These are phyloP conservation scores for Leptographium lundbergii DNA, from an alignment of 2,329 filamentous ascomycete genomes.

Conservation along the genomic window DNA sequence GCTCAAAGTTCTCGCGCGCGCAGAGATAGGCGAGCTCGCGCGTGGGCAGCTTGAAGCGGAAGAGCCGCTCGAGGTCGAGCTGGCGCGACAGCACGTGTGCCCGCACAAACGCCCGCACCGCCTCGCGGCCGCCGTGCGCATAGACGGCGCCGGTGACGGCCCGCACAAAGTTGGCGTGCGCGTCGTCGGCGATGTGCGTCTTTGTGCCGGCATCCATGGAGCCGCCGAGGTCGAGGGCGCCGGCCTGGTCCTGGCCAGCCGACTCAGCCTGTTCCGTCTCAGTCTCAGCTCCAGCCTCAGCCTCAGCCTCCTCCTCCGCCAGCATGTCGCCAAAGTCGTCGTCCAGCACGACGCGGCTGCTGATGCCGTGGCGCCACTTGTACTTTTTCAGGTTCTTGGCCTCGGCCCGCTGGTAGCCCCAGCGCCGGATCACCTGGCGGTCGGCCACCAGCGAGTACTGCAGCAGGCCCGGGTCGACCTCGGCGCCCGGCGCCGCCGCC, in stretches of 20 bases:
- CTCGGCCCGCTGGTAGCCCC: constrained; percentile 41
- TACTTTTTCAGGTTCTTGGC: constrained; percentile 29
- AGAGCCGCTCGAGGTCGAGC: constrained; percentile 64
- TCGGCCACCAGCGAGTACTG: constrained; percentile 53
- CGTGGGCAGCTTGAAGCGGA: constrained; percentile 73
- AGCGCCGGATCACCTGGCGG: constrained; percentile 32
- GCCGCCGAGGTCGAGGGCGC: constrained; percentile 2
- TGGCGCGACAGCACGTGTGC: constrained; percentile 73
- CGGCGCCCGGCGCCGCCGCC: constrained; percentile 74
- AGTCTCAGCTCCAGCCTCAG: constrained; percentile 8
- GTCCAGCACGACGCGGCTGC: constrained; percentile 66
- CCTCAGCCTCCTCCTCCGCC: constrained; percentile 8
- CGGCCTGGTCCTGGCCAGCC: neutral
- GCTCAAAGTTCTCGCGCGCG: constrained; percentile 76
- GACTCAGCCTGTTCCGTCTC: no score
- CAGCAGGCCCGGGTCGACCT: constrained; percentile 83
- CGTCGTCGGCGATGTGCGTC: constrained; percentile 17
- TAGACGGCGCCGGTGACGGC: constrained; percentile 79
- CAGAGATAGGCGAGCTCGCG: constrained; percentile 76
- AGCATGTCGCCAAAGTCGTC: constrained; percentile 69
- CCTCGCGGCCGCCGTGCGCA: constrained; percentile 65
- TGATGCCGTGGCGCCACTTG: constrained; percentile 56
- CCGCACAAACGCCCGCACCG: constrained; percentile 71
- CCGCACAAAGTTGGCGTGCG: constrained; percentile 59
- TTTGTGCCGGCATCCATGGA: constrained; percentile 14